A percentile compares a stretch with the other conserved stretches of the same genome.
Evolutionary conservation across 1,284 basidiomycete genomes (phyloP).

Genomic region (Pascua sp.): DNA sequence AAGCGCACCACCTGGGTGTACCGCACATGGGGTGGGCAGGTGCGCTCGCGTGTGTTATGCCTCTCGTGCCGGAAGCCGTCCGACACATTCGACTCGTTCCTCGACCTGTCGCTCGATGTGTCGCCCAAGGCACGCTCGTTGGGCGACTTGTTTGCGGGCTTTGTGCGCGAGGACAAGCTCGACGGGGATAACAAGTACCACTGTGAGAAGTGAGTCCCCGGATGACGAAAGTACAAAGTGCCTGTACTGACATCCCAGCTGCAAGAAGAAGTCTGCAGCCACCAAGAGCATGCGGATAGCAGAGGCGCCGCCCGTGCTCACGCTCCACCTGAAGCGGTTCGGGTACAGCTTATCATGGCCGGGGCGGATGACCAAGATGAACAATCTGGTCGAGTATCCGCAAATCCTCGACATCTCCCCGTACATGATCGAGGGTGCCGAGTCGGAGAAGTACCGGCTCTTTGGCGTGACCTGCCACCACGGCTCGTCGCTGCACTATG

Average conservation of each 20-base stretch:
- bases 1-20: conserved; percentile 93
- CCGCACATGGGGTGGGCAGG: conserved; percentile 84
- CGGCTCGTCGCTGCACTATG: conserved; percentile 87
- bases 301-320: conserved; percentile 83
- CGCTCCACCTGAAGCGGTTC: conserved; percentile 96
- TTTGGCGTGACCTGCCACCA: conserved; percentile 93
- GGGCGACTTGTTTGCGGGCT: conserved; percentile 73
- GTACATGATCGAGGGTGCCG: conserved; percentile 73
- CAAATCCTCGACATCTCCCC: conserved; percentile 71
- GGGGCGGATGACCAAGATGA: conserved; percentile 77
- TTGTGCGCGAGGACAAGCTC: conserved; percentile 76
- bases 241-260: conserved; percentile 20
- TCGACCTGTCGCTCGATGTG: conserved; percentile 90
- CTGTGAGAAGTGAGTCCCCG: conserved; percentile 81
- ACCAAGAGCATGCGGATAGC: conserved; percentile 61
- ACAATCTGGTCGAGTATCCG: conserved; percentile 71
- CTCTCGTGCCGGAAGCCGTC: conserved; percentile 76
- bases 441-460: conserved; percentile 63
- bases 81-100: conserved; percentile 93
- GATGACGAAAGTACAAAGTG: too few species aligned
- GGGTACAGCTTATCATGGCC: conserved; percentile 33
- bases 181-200: conserved; percentile 95
- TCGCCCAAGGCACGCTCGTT: conserved; percentile 57
- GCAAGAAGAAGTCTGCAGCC: conserved; percentile 44
- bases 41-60: conserved; percentile 93